Evolutionary conservation across 139 green algal species (phyloP).

Genomic region (Coelastrella sp.): DNA sequence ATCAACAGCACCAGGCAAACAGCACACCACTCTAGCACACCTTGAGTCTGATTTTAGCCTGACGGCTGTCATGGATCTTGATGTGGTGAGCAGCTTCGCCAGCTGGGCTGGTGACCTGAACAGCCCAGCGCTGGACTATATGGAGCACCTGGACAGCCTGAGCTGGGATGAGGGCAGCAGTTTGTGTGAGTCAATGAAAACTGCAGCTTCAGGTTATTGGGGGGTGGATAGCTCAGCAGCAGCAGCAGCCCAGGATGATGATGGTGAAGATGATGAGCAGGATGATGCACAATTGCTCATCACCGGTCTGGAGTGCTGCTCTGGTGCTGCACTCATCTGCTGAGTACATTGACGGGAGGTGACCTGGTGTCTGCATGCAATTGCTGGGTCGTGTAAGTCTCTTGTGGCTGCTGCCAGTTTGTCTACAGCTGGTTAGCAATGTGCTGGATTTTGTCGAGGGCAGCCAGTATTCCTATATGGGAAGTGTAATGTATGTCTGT

Average conservation of each 20-base stretch:
- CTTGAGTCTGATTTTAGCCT: neutral
- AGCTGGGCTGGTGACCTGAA: conserved; percentile 5
- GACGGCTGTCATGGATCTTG: neutral
- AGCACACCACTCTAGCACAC: neutral
- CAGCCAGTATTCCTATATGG: too few relatives aligned
- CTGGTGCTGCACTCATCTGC: conserved; percentile 12
- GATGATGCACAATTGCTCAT: conserved; percentile 9
- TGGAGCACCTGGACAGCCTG: neutral
- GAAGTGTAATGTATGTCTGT: too few relatives aligned
- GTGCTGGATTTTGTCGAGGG: neutral
- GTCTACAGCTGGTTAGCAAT: neutral
- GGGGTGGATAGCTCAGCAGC: neutral
- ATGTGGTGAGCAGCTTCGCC: conserved; percentile 10
- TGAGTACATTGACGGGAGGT: neutral
- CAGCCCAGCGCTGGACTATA: neutral
- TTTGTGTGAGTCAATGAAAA: neutral
- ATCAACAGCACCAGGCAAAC: neutral
- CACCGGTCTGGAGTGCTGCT: neutral
- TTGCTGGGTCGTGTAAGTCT: neutral
- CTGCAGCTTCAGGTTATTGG: neutral
- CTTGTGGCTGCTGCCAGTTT: neutral
- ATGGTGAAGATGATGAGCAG: neutral
- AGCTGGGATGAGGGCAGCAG: neutral
- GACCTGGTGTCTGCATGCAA: neutral
- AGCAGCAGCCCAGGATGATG: neutral